Evolutionary conservation across 1,139 yeast species (phyloP).

Genomic region (Protomyces macrosporus): DNA sequence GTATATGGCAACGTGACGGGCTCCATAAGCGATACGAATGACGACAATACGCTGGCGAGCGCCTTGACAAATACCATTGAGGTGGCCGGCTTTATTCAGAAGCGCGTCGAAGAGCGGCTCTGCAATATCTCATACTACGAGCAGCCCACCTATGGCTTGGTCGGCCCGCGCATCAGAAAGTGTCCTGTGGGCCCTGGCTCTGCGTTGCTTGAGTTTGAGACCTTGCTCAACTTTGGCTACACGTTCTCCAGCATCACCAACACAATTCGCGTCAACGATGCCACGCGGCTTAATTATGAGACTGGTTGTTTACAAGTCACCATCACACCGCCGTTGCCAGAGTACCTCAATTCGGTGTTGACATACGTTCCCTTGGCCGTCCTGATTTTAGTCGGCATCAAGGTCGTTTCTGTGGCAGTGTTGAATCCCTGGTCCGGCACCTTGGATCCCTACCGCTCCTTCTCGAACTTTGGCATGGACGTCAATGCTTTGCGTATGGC

Average conservation of each 20-base stretch:
- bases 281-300: conserved; percentile 11
- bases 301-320: conserved; percentile 18
- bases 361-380: conserved; percentile 42
- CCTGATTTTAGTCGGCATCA: conserved; percentile 45
- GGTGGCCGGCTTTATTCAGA: conserved; percentile 6
- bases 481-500: conserved; percentile 52
- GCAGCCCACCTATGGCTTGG: neutral
- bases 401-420: conserved; percentile 42
- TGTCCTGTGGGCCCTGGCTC: conserved; percentile 23
- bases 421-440: conserved; percentile 42
- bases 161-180: neutral
- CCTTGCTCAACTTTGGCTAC: conserved; percentile 6
- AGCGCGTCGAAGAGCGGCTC: conserved; percentile 7
- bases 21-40: conserved; percentile 11
- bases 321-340: conserved; percentile 16
- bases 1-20: conserved; percentile 18
- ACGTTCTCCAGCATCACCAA: conserved; percentile 15
- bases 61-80: conserved; percentile 18
- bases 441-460: conserved; percentile 58
- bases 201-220: conserved; percentile 2
- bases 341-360: conserved; percentile 38
- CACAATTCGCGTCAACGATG: conserved; percentile 12
- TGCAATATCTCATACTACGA: conserved; percentile 7
- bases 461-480: conserved; percentile 53
- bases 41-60: conserved; percentile 21